Evolutionary conservation across 192 early-diverging fungal genomes (phyloP), one percentile per base, ranked within the genome.

Genomic region (Coemansia sp.): DNA sequence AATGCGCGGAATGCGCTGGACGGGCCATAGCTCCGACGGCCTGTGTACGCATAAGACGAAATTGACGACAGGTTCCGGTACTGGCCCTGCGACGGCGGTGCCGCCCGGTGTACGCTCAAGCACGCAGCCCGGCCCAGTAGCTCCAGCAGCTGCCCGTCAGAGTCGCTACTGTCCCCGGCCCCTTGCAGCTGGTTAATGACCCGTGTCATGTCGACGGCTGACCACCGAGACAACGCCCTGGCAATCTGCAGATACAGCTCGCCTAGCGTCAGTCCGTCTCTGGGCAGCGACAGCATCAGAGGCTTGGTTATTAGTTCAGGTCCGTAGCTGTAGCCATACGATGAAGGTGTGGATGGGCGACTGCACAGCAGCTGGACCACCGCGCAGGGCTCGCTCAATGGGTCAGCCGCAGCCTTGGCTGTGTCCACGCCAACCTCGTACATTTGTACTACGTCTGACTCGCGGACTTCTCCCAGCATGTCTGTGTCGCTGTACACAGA

Each of bases 351-450:
- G 11, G 24, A 43, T 4, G 62, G 41, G 17, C 53, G 58, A 52
- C 66, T 67, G 48, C 76, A 79, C 27, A 70, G 12, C 52, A 79
- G 57, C 56, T 79, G 76, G 6, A 73, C 64, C 6, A 69, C 60
- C 0, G 62, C 62, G 11, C 35, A 37, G 7, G 57, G 43, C 11
- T 54, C 59, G 12, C 52, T 60, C 2, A 47, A 15, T 9, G 73
- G 67, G 25, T 60, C 60, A 1, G 62, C 73, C 2, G 73, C 67
- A 2, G 50, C 63, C 67, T 52, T 61, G 23, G 56, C 43, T 4
- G 35, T 56, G 25, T 62, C 57, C 6, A 55, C 49, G 29, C 55
- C 76, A n/a, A 69, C 38, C 61, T 79, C 76, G 49, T 79, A 79
- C n/a, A 79, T 47, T 22, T 69, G 53, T 3, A 79, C 71, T 23